Evolutionary conservation across 176 grass and related monocot genomes (phyloP), one percentile per base, ranked within the genome.

Genomic region (Hsuehochloa calcarea): DNA sequence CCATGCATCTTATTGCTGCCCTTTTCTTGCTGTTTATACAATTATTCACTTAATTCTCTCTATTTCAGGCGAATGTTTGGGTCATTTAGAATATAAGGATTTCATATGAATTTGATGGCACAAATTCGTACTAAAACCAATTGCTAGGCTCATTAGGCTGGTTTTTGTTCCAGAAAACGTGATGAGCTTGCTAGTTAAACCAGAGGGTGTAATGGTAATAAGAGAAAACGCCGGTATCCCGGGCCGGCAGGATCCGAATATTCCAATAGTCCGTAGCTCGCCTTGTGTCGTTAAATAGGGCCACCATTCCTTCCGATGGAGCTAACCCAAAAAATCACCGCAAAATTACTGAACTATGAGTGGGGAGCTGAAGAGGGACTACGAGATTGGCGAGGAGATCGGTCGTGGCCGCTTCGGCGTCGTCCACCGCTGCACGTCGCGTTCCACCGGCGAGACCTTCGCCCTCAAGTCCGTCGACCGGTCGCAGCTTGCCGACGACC

Each of bases 401-500:
- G 94, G 94, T 3, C 91, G 94, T 22, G 94, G 94, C 20, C 80
- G 94, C 68, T 96, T 96, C 84, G 94, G 94, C 69, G 91, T 93
- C 59, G 94, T 96, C 52, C 86, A 44, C 60, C 91, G 91, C 55
- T 89, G 89, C 89, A 87, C 74, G 15, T 91, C 86, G 40, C 91
- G 82, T 51, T 68, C 91, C 87, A 92, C 91, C 51, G 94, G 94
- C 23, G 94, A 96, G 86, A 41, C 22, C 11, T 93, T 86, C 79
- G 94, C 94, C 68, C 87, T 96, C 45, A 96, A 96, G 74, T 96
- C 91, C 8, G 89, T 96, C 5, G 94, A 96, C 84, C 90, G 90
- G 5, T 89, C 94, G 31, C 82, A 66, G 65, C 94, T 96, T 1
- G 68, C 84, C 25, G 94, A 96, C 82, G 79, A 90, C 78, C 89